Evolutionary conservation across 495 filamentous ascomycete species (phyloP).

Genomic region (Usnea hakonensis): DNA sequence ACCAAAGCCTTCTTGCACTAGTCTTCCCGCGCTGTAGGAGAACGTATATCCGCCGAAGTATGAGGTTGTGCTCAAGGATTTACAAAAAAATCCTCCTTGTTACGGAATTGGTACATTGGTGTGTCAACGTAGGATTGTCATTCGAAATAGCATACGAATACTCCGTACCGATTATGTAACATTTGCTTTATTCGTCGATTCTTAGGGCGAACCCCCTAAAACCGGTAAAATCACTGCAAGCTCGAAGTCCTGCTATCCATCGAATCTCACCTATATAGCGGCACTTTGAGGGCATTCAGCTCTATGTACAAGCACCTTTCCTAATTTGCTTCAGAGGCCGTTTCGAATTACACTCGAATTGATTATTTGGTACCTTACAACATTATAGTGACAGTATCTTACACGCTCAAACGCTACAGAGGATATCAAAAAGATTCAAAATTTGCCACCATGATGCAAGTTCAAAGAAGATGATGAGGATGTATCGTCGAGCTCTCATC

Average conservation of each 20-base stretch:
- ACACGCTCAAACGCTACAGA: not conserved
- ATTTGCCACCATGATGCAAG: not conserved
- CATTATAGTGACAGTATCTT: not conserved
- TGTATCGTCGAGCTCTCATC: conserved; percentile 11
- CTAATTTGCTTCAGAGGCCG: not conserved
- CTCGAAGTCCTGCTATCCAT: too few species aligned
- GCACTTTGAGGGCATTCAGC: too few species aligned
- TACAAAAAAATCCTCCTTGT: not conserved
- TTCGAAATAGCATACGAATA: too few species aligned
- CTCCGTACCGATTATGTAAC: too few species aligned
- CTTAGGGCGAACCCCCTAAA: too few species aligned
- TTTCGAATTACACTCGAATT: not conserved
- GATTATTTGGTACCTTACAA: not conserved
- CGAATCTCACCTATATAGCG: too few species aligned
- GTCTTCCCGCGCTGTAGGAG: not conserved
- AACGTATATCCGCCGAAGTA: not conserved
- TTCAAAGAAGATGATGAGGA: conserved; percentile 19
- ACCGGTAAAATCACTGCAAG: too few species aligned
- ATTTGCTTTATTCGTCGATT: too few species aligned
- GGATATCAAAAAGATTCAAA: not conserved
- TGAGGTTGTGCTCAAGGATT: not conserved
- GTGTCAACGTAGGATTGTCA: too few species aligned
- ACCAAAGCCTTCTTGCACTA: not conserved
- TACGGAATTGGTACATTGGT: too few species aligned
- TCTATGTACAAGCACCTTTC: not conserved